Evolutionary conservation across 1,284 basidiomycete species (phyloP).

Genomic region (Austroboletus novae-zelandiae): DNA sequence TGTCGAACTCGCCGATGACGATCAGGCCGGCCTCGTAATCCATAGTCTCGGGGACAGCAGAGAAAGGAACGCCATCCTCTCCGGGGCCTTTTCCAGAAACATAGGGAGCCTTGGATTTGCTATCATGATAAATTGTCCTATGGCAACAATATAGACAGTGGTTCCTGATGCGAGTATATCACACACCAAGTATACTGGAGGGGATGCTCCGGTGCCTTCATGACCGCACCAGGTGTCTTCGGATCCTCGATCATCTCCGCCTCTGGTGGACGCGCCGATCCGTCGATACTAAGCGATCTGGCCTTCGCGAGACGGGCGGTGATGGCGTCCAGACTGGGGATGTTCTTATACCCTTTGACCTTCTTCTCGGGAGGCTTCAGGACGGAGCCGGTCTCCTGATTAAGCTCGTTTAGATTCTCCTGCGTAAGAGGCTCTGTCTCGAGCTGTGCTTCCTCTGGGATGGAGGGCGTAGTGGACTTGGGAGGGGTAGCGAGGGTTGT

Average conservation of each 20-base stretch:
- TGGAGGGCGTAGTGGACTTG: conserved; percentile 41
- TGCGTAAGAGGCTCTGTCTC: conserved; percentile 55
- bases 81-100: conserved; percentile 37
- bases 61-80: conserved; percentile 31
- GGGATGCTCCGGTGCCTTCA: conserved; percentile 79
- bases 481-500: conserved; percentile 50
- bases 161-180: conserved; percentile 1
- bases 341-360: conserved; percentile 78
- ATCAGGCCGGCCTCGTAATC: conserved; percentile 78
- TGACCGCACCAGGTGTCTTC: conserved; percentile 70
- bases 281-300: conserved; percentile 68
- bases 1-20: conserved; percentile 77
- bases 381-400: conserved; percentile 43
- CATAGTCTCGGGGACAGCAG: conserved; percentile 48
- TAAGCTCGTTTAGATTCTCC: conserved; percentile 58
- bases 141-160: conserved; percentile 25
- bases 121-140: conserved; percentile 87
- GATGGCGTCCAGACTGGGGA: conserved; percentile 79
- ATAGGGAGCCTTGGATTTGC: conserved; percentile 69
- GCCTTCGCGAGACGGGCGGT: conserved; percentile 70
- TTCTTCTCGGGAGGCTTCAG: conserved; percentile 37
- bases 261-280: conserved; percentile 68
- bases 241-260: conserved; percentile 74
- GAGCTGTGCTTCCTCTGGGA: conserved; percentile 34
- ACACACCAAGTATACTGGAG: conserved; percentile 80